Evolutionary conservation across 768 basidiomycete genomes (phyloP), one percentile per base, ranked within the genome.

Genomic region (Infundibulicybe gibba): DNA sequence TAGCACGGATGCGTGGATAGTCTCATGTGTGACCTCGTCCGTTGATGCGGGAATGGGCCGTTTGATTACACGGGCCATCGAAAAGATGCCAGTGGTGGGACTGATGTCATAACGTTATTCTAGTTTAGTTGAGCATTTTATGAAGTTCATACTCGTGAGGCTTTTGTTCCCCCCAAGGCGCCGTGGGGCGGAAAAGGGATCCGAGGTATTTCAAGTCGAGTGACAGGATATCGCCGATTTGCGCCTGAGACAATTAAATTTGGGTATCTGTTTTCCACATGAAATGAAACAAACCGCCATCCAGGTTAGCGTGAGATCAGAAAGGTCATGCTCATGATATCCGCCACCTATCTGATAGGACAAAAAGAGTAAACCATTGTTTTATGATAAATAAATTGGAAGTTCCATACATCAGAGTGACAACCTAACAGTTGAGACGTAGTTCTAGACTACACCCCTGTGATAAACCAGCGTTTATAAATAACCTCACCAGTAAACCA

Each of bases 401-500:
- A 25, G 25, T 3, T n/a, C n/a, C 41, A 52, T 52, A 75, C 74
- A 60, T 77, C 75, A 31, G 68, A 64, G 54, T 76, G 72, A 40
- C 56, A 63, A 30, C 67, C 67, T 71, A 12, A 21, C 35, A 31
- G 32, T 34, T 16, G 2, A 15, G 6, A 17, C n/a, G 13, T 13
- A n/a, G 20, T 19, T 45, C 6, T 40, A n/a, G 6, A 10, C 20
- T 17, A n/a, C 32, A 35, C 19, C 20, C 10, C 19, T 33, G 2
- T 14, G 33, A 4, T 9, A 51, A 14, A 25, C 25, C 25, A 3
- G 25, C 25, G 25, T n/a, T n/a, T n/a, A n/a, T n/a, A 30, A 40
- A 30, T 59, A 37, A 19, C 51, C 70, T 56, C 56, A 79, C 85
- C 86, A 44, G 75, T 63, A 57, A 89, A 89, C 86, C 87, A 89